Evolutionary conservation across 768 basidiomycete species (phyloP).

Genomic region (Tricholoma matsutake): DNA sequence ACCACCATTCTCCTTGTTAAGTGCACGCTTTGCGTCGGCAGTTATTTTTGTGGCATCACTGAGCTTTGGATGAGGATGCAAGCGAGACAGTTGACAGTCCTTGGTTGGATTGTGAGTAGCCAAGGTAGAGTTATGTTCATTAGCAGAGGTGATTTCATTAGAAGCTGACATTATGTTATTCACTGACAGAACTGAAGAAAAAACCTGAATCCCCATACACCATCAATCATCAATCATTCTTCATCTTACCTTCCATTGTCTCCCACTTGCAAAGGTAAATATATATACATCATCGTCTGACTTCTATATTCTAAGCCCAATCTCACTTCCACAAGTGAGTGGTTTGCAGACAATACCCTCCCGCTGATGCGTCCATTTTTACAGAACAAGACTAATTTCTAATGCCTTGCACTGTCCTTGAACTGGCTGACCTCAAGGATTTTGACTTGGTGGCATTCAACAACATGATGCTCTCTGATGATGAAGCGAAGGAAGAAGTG

Average conservation of each 20-base stretch:
- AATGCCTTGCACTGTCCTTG: not conserved
- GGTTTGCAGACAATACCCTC: not conserved
- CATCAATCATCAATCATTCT: not conserved
- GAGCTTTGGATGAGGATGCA: not conserved
- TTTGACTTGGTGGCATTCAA: conserved; percentile 2
- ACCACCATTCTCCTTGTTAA: not conserved
- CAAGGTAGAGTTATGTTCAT: not conserved
- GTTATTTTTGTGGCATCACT: not conserved
- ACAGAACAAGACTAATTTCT: not conserved
- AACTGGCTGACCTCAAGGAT: not conserved
- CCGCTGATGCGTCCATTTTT: not conserved
- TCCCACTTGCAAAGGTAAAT: not conserved
- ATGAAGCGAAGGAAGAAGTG: no score
- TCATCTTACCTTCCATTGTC: not conserved
- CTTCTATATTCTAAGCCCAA: not conserved
- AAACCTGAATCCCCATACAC: not conserved
- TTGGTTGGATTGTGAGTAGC: not conserved
- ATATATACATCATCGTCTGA: not conserved
- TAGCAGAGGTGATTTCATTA: not conserved
- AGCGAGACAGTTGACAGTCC: not conserved
- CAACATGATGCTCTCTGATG: not conserved
- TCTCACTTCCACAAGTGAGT: not conserved
- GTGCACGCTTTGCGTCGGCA: not conserved
- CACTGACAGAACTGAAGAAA: not conserved
- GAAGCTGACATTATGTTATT: not conserved